Evolutionary conservation across 1,139 yeast genomes (phyloP).

Genomic region (Chernovozyma sophiae-reginae): DNA sequence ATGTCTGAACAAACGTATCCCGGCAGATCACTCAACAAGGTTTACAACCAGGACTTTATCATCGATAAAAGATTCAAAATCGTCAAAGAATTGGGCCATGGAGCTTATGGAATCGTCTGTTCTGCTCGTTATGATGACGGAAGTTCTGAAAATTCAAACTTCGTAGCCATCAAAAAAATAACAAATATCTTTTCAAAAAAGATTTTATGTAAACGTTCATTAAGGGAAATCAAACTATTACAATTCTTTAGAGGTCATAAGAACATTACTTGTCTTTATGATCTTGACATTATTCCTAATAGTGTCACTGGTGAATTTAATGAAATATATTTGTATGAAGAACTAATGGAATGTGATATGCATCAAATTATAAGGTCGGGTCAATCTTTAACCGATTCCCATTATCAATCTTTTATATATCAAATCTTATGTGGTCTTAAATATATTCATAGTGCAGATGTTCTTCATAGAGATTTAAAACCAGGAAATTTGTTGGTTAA

Average conservation of each 20-base stretch:
- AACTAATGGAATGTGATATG: conserved; percentile 97
- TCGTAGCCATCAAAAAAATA: conserved; percentile 89
- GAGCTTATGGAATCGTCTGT: conserved; percentile 95
- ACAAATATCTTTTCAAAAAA: conserved; percentile 88
- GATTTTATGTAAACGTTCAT: conserved; percentile 82
- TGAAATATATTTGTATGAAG: conserved; percentile 90
- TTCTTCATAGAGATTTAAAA: conserved; percentile 87
- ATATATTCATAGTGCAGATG: conserved; percentile 87
- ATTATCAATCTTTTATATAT: conserved; percentile 87
- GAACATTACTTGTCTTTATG: conserved; percentile 90
- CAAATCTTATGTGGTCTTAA: conserved; percentile 92
- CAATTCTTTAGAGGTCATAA: conserved; percentile 92
- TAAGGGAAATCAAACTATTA: conserved; percentile 80
- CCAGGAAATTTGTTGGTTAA: conserved; percentile 92
- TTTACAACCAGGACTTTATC: conserved; percentile 84
- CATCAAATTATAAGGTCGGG: conserved; percentile 93
- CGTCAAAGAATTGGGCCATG: conserved; percentile 91
- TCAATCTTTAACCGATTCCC: conserved; percentile 92
- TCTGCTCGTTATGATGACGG: conserved; percentile 86
- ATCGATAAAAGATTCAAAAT: conserved; percentile 82
- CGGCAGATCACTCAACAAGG: conserved; percentile 47
- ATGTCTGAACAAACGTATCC: conserved; percentile 12
- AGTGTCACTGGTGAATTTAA: conserved; percentile 67
- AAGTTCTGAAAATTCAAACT: conserved; percentile 25
- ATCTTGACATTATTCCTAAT: conserved; percentile 85